A percentile compares a stretch with the other conserved stretches of the same genome.
Evolutionary conservation across 495 filamentous ascomycete genomes (phyloP).

Genomic region (Aspergillus carlsbadensis): DNA sequence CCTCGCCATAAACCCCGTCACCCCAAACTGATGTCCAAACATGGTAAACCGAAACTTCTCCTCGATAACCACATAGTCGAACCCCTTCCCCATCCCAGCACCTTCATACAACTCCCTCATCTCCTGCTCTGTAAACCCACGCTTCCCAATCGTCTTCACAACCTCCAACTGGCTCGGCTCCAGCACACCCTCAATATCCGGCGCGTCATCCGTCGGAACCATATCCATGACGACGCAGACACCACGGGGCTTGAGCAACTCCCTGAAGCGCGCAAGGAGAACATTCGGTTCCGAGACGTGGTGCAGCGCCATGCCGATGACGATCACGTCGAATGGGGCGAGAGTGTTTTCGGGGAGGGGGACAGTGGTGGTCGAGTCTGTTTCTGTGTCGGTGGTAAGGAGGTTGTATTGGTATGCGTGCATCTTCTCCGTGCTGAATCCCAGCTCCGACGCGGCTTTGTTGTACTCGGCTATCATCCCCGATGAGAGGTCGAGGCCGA

Average conservation of each 20-base stretch:
- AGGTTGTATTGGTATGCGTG: not conserved
- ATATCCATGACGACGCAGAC: not conserved
- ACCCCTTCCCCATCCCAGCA: not conserved
- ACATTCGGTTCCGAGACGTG: not conserved
- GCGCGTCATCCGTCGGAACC: not conserved
- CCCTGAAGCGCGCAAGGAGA: not conserved
- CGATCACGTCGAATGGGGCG: not conserved
- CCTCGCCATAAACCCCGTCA: not conserved
- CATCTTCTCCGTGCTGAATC: not conserved
- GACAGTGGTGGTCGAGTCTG: not conserved
- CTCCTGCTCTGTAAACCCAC: not conserved
- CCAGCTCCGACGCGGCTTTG: not conserved
- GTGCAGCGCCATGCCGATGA: not conserved
- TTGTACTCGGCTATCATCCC: constrained; percentile 1
- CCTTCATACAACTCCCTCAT: constrained; percentile 1
- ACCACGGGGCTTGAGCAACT: not conserved
- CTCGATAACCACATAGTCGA: not conserved
- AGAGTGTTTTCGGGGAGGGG: not conserved
- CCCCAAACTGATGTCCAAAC: not conserved
- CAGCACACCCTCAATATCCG: not conserved
- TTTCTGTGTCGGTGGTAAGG: not conserved
- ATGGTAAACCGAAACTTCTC: not conserved
- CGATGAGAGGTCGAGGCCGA: constrained; percentile 1
- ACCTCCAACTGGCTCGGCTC: not conserved
- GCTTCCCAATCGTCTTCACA: not conserved